phyloP scores from a whole-genome alignment of 805 yeast genomes.

The Saccharomyces jurei region DNA sequence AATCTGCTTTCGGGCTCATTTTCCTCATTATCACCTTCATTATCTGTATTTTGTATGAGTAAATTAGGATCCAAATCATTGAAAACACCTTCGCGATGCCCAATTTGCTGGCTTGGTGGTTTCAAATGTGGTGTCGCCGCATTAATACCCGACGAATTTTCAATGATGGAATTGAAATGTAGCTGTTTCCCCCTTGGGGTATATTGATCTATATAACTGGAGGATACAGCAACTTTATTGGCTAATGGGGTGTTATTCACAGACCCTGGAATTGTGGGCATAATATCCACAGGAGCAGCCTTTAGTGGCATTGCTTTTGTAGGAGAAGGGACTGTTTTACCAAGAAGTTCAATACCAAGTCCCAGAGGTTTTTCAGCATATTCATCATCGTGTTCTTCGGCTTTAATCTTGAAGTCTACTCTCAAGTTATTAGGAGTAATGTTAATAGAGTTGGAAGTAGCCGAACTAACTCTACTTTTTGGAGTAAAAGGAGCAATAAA shows the following conservation, averaged over 20 bases:
- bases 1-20: constrained; percentile 30
- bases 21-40: not conserved
- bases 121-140: constrained; percentile 5
- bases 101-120: not conserved
- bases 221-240: not conserved
- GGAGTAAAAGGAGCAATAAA: not conserved
- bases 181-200: constrained; percentile 7
- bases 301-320: constrained; percentile 1
- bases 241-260: constrained; percentile 20
- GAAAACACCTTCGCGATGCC: constrained; percentile 1
- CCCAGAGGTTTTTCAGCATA: not conserved
- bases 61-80: not conserved
- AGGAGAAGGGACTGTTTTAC: not conserved
- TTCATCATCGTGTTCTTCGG: not conserved
- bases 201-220: not conserved
- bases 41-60: not conserved
- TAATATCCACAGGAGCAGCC: constrained; percentile 14
- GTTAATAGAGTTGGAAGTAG: not conserved
- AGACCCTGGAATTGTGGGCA: constrained; percentile 28
- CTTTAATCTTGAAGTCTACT: not conserved
- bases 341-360: not conserved
- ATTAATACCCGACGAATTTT: constrained; percentile 3
- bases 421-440: not conserved
- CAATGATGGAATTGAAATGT: constrained; percentile 1
- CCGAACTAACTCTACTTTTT: not conserved